Percentiles rank a stretch among this genome's conserved stretches.
Conservation (phyloP, 2,329 filamentous ascomycete species). For the Westerdykella sp. region DNA sequence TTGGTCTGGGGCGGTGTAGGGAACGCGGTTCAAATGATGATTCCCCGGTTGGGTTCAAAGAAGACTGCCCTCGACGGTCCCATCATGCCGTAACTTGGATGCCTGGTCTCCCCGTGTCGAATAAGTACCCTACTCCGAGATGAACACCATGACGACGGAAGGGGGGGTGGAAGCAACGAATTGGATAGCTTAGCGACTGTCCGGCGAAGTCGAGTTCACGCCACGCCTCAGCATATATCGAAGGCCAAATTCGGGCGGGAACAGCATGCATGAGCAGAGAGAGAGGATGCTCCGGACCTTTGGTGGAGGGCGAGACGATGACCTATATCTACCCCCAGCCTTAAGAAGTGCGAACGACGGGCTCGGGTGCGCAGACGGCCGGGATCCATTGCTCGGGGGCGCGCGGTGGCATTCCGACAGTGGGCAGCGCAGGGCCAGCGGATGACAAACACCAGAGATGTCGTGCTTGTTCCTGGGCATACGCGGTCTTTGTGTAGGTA, state of each 20-base stretch:
- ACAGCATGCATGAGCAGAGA: not conserved
- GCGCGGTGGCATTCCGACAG: not conserved
- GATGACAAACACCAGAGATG: too few relatives aligned
- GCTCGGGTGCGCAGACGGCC: not conserved
- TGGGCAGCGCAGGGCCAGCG: not conserved
- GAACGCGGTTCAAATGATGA: not conserved
- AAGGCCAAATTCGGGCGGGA: constrained; percentile 1
- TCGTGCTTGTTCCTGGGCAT: too few relatives aligned
- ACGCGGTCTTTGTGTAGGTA: too few relatives aligned
- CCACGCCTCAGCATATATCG: constrained; percentile 9
- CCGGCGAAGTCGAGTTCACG: not conserved
- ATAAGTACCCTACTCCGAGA: not conserved
- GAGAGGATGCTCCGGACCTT: too few relatives aligned
- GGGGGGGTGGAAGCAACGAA: constrained; percentile 3
- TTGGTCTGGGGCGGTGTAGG: constrained; percentile 4
- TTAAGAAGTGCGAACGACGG: constrained; percentile 2
- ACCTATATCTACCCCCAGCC: constrained; percentile 7
- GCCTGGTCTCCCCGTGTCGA: not conserved
- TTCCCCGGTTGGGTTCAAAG: not conserved
- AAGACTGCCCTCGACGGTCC: not conserved
- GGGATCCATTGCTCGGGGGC: not conserved
- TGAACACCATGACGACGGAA: constrained; percentile 4
- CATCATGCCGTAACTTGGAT: constrained; percentile 1
- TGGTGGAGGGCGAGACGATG: too few relatives aligned
- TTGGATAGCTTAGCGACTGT: constrained; percentile 1